Percentiles rank a stretch among this genome's conserved stretches.
Conservation (phyloP, 2,329 filamentous ascomycete genomes). For the Nemania serpens region DNA sequence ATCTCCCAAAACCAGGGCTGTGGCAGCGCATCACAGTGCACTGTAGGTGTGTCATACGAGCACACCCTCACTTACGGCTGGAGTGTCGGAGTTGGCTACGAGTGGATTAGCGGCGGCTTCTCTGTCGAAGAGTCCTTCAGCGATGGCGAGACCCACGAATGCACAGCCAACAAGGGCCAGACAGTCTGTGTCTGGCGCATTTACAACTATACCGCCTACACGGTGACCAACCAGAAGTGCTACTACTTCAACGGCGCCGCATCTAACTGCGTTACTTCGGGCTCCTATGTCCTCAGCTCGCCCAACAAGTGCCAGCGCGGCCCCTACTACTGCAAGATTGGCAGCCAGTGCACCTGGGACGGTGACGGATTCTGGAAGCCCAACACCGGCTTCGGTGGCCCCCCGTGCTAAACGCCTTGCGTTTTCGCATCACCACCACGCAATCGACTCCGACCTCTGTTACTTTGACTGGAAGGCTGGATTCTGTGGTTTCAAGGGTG, state of each 20-base stretch:
- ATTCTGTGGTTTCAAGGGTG: too few species aligned
- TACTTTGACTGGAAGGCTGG: too few species aligned
- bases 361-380: neutral
- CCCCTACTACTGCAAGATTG: neutral
- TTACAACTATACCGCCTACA: conserved; percentile 5
- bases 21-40: neutral
- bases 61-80: too few species aligned
- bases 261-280: neutral
- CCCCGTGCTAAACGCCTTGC: conserved; percentile 1
- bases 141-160: neutral
- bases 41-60: too few species aligned
- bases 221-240: neutral
- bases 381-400: conserved; percentile 1
- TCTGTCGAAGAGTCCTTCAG: too few species aligned
- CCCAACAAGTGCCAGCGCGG: conserved; percentile 6
- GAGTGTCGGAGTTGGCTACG: too few species aligned
- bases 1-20: neutral
- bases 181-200: conserved; percentile 7
- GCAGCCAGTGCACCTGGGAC: neutral
- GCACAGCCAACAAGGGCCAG: neutral
- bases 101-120: too few species aligned
- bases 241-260: too few species aligned
- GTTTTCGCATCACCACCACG: neutral
- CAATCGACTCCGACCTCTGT: too few species aligned
- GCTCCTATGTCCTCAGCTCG: neutral